These are phyloP conservation scores for Chlamydomonas incerta DNA, from an alignment of 139 green algal genomes.

Conservation along the genomic window DNA sequence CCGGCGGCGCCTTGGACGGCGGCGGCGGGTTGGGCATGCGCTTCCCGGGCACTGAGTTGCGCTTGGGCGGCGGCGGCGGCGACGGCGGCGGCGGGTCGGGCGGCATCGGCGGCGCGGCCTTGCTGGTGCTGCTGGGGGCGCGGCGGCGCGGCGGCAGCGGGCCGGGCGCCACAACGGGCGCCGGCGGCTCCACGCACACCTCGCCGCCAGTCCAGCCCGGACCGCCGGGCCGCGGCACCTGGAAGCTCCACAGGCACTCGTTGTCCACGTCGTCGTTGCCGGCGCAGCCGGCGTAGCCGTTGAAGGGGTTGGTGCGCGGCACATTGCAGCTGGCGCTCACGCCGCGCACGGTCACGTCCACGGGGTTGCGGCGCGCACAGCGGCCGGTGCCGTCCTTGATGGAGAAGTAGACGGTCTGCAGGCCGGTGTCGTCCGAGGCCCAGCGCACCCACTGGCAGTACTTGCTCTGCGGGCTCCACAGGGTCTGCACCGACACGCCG, in stretches of 20 bases:
- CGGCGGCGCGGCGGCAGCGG: neutral
- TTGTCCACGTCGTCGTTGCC: neutral
- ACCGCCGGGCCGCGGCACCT: neutral
- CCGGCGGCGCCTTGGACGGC: neutral
- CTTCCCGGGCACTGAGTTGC: neutral
- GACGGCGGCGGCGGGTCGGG: neutral
- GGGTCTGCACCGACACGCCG: neutral
- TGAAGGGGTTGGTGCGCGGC: neutral
- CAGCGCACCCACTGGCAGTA: conserved; percentile 21
- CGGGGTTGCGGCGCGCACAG: neutral
- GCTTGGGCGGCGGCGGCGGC: neutral
- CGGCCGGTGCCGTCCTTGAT: neutral
- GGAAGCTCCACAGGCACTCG: neutral
- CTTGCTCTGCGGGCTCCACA: neutral
- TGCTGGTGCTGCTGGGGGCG: neutral
- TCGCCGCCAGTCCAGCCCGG: neutral
- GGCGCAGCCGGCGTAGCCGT: neutral
- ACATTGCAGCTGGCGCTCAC: neutral
- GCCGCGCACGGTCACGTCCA: neutral
- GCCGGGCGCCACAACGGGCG: neutral
- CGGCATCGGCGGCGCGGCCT: neutral
- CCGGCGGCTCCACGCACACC: neutral
- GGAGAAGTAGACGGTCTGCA: neutral
- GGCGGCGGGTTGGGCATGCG: neutral
- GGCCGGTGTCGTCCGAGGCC: neutral